These are phyloP conservation scores for Balakata baccata DNA, from an alignment of 345 rosid genomes.

Conservation along the genomic window DNA sequence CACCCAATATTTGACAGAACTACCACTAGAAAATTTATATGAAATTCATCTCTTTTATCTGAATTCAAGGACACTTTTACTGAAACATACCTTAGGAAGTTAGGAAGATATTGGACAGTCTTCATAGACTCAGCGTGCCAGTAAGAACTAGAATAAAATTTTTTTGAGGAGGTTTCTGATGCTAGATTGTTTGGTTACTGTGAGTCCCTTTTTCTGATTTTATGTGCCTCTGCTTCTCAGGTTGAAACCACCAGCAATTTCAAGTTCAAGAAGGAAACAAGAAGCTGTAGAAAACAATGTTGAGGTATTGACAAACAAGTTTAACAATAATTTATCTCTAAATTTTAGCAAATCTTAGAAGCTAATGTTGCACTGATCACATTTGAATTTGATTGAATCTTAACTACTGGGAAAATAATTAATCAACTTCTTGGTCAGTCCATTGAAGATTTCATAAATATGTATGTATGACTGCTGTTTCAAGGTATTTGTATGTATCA, in stretches of 20 bases:
- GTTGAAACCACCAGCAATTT: slow-evolving; percentile 53
- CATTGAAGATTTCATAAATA: too few species aligned
- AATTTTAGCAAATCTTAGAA: not conserved
- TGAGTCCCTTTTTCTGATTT: slow-evolving; percentile 1
- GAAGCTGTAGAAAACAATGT: slow-evolving; percentile 38
- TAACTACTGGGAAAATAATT: not conserved
- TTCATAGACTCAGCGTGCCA: not conserved
- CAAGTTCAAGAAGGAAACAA: slow-evolving; percentile 56
- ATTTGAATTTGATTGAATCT: not conserved
- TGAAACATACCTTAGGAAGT: not conserved
- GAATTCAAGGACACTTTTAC: not conserved
- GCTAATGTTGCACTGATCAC: not conserved
- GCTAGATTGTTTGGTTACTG: slow-evolving; percentile 15
- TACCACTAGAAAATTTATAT: not conserved
- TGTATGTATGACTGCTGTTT: not conserved
- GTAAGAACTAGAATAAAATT: not conserved
- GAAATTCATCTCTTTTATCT: not conserved
- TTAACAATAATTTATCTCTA: not conserved
- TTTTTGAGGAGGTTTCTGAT: slow-evolving; percentile 12
- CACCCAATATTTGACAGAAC: not conserved
- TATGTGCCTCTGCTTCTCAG: slow-evolving; percentile 34
- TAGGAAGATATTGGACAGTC: not conserved
- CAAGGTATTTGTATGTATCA: not conserved
- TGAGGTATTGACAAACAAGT: slow-evolving; percentile 47
- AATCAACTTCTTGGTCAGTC: not conserved